These are phyloP conservation scores for Exophiala aquamarina DNA, from an alignment of 2,329 filamentous ascomycete species.

Conservation along the genomic window DNA sequence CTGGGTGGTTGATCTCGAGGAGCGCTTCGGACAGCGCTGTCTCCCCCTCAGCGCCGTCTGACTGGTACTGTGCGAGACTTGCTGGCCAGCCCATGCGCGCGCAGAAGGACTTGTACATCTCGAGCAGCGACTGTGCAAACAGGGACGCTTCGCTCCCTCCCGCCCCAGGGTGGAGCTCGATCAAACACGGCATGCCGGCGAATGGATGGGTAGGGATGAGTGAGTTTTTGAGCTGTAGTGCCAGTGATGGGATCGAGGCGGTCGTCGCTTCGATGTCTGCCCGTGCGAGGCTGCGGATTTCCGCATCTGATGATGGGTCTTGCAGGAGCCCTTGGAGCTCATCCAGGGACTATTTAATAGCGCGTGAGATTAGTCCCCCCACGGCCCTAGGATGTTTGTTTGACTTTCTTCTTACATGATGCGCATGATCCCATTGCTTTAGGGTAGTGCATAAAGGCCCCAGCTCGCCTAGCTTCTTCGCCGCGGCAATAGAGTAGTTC, in stretches of 20 bases:
- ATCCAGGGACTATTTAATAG: slow-evolving; percentile 51
- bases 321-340: slow-evolving; percentile 76
- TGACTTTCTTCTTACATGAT: slow-evolving; percentile 54
- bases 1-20: slow-evolving; percentile 73
- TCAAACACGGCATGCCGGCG: slow-evolving; percentile 80
- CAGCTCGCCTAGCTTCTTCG: slow-evolving; percentile 58
- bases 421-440: slow-evolving; percentile 58
- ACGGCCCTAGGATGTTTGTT: no score
- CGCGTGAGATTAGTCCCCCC: no score
- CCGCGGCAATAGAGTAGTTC: slow-evolving; percentile 56
- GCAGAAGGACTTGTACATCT: slow-evolving; percentile 87
- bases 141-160: slow-evolving; percentile 89
- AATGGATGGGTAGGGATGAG: slow-evolving; percentile 89
- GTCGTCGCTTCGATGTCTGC: slow-evolving; percentile 71
- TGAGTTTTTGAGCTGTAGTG: slow-evolving; percentile 68
- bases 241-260: slow-evolving; percentile 61
- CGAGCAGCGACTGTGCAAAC: slow-evolving; percentile 82
- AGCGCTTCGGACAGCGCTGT: slow-evolving; percentile 77
- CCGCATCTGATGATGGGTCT: slow-evolving; percentile 62
- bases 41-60: slow-evolving; percentile 61
- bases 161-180: slow-evolving; percentile 89
- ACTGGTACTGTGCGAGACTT: slow-evolving; percentile 76
- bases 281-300: slow-evolving; percentile 59
- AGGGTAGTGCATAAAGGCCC: slow-evolving; percentile 53
- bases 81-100: slow-evolving; percentile 64